Evolutionary conservation across 345 rosid genomes (phyloP), one percentile per base, ranked within the genome.

Genomic region (Hirschfeldia incana): DNA sequence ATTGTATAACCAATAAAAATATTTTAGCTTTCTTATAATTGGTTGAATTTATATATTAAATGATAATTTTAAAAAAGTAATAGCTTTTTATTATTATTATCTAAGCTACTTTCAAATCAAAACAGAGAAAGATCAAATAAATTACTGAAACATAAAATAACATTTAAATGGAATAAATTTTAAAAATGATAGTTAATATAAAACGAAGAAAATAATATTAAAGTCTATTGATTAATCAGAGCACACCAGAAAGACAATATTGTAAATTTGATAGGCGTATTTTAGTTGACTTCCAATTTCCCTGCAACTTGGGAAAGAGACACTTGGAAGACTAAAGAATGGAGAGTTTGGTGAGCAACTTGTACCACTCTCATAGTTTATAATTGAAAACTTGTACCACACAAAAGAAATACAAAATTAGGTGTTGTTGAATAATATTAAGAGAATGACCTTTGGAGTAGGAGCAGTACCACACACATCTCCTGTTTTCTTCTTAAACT

Each of bases 281-380:
- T 79, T 68, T 74, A 66, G 73, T 74, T 68, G 78, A 73, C 70
- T 51, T 26, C 29, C 70, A 4, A 59, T 11, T 0, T 59, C 28
- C 27, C 39, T 15, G 73, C 82, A 59, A 72, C 70, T 73, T 67
- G 70, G 62, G 82, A 73, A 67, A 49, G 78, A 10, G 82, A 78
- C 69, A 67, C 51, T 1, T 29, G 1, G 13, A 59, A 13, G 61
- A 73, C 42, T 49, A 68, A 27, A 29, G 59, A 44, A 59, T 67
- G 6, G 32, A 15, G 60, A 27, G 9, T 61, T 61, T 49, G 70
- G 70, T 78, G 69, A 66, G 64, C 64, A 32, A 67, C 67, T 78
- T 73, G 77, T 70, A 36, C 60, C 53, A 6, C 27, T 32, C 21
- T 16, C 57, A 13, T n/a, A 4, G 2, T 4, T 49, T 13, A 49